Evolutionary conservation across 768 basidiomycete genomes (phyloP).

Genomic region (Udeniomyces megalosporus): DNA sequence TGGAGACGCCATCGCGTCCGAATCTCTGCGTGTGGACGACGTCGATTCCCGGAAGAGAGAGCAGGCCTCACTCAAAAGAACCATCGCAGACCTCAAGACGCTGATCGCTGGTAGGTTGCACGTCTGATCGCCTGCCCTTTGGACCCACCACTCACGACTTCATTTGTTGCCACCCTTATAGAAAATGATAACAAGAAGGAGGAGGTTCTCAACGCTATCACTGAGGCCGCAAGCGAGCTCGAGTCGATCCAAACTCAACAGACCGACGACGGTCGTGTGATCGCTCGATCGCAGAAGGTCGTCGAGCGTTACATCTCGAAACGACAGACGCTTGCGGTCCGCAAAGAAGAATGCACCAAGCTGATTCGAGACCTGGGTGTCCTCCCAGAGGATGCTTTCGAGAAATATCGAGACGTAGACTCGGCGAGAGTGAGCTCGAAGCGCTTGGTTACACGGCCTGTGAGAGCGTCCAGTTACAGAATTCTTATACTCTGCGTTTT

Average conservation of each 20-base stretch:
- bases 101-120: slow-evolving; percentile 46
- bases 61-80: slow-evolving; percentile 46
- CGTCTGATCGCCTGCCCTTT: no score
- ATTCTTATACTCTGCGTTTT: background rate
- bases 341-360: slow-evolving; percentile 87
- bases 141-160: no score
- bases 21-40: slow-evolving; percentile 39
- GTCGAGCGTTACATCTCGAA: slow-evolving; percentile 90
- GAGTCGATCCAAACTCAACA: slow-evolving; percentile 71
- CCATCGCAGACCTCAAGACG: slow-evolving; percentile 49
- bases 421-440: slow-evolving; percentile 55
- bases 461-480: background rate
- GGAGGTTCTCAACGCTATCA: slow-evolving; percentile 38
- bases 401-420: slow-evolving; percentile 77
- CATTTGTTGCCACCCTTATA: no score
- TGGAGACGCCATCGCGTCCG: slow-evolving; percentile 35
- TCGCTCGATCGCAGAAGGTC: slow-evolving; percentile 84
- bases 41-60: slow-evolving; percentile 55
- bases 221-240: slow-evolving; percentile 33
- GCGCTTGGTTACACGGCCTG: no score
- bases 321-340: slow-evolving; percentile 59
- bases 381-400: slow-evolving; percentile 89
- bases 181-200: slow-evolving; percentile 41
- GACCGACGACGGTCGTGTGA: slow-evolving; percentile 65
- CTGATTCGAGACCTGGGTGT: slow-evolving; percentile 94